Evolutionary conservation across 495 filamentous ascomycete genomes (phyloP).

Genomic region (Neurospora africana): DNA sequence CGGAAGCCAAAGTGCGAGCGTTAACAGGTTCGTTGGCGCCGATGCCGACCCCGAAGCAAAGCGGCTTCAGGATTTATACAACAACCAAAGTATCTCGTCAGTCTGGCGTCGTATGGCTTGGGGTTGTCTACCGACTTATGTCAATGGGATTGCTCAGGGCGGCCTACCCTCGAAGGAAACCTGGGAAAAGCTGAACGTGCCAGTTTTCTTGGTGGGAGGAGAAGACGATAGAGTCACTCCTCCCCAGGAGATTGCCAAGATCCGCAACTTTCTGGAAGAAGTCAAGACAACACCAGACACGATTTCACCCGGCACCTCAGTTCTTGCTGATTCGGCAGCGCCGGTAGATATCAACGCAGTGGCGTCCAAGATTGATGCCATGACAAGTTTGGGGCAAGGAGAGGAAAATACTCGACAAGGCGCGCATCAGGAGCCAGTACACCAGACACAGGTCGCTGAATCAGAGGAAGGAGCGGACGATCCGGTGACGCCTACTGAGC

Average conservation of each 20-base stretch:
- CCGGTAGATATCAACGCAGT: slow-evolving; percentile 24
- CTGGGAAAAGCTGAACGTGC: slow-evolving; percentile 63
- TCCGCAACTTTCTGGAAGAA: slow-evolving; percentile 28
- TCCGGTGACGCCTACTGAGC: slow-evolving; percentile 32
- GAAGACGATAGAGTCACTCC: slow-evolving; percentile 66
- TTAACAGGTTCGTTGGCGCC: slow-evolving; percentile 66
- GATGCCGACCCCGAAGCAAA: slow-evolving; percentile 65
- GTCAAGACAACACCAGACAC: slow-evolving; percentile 1
- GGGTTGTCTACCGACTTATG: slow-evolving; percentile 51
- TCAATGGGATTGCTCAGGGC: slow-evolving; percentile 38
- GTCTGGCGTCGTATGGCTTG: slow-evolving; percentile 80
- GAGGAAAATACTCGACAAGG: neutral
- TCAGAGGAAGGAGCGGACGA: slow-evolving; percentile 33
- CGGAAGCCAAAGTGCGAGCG: slow-evolving; percentile 65
- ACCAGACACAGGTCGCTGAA: neutral
- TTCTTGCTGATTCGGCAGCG: slow-evolving; percentile 33
- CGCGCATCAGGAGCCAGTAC: neutral
- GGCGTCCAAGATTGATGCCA: neutral
- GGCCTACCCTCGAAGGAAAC: slow-evolving; percentile 58
- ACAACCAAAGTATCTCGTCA: slow-evolving; percentile 66
- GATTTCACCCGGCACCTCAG: neutral
- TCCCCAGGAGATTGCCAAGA: slow-evolving; percentile 57
- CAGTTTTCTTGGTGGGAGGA: slow-evolving; percentile 70
- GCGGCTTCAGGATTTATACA: slow-evolving; percentile 71
- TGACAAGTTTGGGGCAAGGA: neutral